A percentile compares a stretch with the other conserved stretches of the same genome.
These are phyloP conservation scores for Cryphonectria parasitica DNA, from an alignment of 2,329 filamentous ascomycete species.

Conservation along the genomic window DNA sequence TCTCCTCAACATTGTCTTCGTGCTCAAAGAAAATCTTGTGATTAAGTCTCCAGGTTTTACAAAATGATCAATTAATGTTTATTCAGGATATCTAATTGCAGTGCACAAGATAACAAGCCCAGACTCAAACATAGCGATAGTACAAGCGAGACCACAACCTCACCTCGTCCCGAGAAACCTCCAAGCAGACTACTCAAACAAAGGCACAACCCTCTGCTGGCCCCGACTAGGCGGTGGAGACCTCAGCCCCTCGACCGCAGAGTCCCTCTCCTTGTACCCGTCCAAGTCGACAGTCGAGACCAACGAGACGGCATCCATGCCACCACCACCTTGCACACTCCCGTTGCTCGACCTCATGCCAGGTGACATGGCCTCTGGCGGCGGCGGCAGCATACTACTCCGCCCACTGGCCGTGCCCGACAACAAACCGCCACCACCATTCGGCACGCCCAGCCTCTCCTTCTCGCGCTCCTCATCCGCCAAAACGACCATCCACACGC, in stretches of 20 bases:
- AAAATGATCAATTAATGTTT: too few species aligned
- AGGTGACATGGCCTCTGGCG: not conserved
- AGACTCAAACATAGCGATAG: too few species aligned
- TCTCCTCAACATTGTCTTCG: too few species aligned
- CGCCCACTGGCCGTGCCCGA: not conserved
- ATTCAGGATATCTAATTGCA: too few species aligned
- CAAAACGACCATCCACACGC: conserved; percentile 79
- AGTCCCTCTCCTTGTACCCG: not conserved
- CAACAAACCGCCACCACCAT: not conserved
- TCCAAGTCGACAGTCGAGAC: conserved; percentile 2
- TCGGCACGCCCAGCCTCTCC: not conserved
- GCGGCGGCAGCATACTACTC: not conserved
- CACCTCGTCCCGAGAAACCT: too few species aligned
- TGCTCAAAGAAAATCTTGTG: too few species aligned
- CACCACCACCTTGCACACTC: not conserved
- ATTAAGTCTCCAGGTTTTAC: too few species aligned
- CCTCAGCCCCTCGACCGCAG: conserved; percentile 1
- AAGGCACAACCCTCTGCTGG: not conserved
- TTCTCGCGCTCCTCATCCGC: conserved; percentile 62
- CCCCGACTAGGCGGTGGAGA: not conserved
- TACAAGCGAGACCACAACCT: too few species aligned
- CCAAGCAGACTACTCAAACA: not conserved
- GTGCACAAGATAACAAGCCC: too few species aligned
- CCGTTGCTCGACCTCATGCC: not conserved
- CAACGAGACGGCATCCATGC: not conserved